phyloP scores from a whole-genome alignment of 2,329 filamentous ascomycete genomes.

The Arthrobotrys sinensis region DNA sequence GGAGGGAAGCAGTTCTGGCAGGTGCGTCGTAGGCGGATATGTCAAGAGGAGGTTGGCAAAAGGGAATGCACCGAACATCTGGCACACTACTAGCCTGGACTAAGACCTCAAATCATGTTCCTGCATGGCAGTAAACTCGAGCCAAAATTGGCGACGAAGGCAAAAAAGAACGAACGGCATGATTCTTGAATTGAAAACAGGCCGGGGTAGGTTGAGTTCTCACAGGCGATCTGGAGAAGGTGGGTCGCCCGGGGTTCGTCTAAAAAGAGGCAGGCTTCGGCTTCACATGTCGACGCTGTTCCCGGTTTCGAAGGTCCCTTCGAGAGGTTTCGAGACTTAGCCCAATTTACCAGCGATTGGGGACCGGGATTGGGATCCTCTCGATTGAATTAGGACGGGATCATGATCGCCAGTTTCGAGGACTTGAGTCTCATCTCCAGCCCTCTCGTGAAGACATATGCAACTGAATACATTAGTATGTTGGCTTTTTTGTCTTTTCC shows the following conservation, averaged over 20 bases:
- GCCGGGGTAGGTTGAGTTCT: constrained; percentile 38
- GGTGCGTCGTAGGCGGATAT: constrained; percentile 30
- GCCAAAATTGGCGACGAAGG: constrained; percentile 31
- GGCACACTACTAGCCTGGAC: constrained; percentile 31
- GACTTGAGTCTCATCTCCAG: constrained; percentile 1
- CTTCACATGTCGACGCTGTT: constrained; percentile 59
- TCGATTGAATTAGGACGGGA: constrained; percentile 36
- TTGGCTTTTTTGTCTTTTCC: constrained; percentile 14
- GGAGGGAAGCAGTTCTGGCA: constrained; percentile 42
- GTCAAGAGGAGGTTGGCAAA: constrained; percentile 37
- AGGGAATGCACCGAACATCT: constrained; percentile 31
- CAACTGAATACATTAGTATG: not conserved
- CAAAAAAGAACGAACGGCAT: constrained; percentile 40
- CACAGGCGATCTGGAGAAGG: constrained; percentile 59
- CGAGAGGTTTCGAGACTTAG: constrained; percentile 44
- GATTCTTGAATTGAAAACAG: constrained; percentile 45
- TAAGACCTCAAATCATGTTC: constrained; percentile 54
- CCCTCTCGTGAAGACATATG: not conserved
- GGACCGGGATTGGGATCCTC: constrained; percentile 25
- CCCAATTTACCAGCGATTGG: constrained; percentile 24
- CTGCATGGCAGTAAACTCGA: constrained; percentile 54
- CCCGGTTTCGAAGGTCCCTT: constrained; percentile 38
- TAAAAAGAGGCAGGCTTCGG: constrained; percentile 52
- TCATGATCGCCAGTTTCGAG: constrained; percentile 38
- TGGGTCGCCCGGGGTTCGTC: constrained; percentile 60